Base-by-base conservation (phyloP, 2,329 filamentous ascomycete genomes). In the Gremmenia infestans region DNA sequence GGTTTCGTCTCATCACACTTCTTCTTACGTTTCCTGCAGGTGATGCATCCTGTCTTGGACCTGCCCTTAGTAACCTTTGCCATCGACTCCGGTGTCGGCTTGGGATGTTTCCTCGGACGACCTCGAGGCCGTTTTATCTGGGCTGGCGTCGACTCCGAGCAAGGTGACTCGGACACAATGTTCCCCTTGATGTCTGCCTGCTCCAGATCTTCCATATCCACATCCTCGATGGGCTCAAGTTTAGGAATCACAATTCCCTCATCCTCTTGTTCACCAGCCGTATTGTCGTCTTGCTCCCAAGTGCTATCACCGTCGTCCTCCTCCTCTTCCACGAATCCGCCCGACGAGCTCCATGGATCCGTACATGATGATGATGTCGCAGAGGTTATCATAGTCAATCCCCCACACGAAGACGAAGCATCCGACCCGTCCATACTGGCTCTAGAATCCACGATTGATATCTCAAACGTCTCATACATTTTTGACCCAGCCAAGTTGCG, bases 41-140 rank as follows among this genome's bases (percentile, higher is more conserved):
- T 87, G 52, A 86, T 81, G 61, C 82, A 87, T 2, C 85, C 85
- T 1, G 84, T 87, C 72, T 87, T 87, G 52, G 84, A 86, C 51
- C 85, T 76, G 19, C 89, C 89, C 70, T 95, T 95, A 56, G 89
- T 85, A 51, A 89, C 74, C 69, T 94, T 95, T 66, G 80, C 82
- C 50, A 83, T 73, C 17, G 77, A 73, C 15, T 76, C 67, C 37
- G 81, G 78, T 1, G 83, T 80, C 7, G 79, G 74, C 23, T 78
- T 79, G 17, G 88, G 74, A 40, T 89, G 85, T 74, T 96, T 96
- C 71, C 91, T 81, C 50, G 91, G 91, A 53, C 91, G 81, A 36
- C 91, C 91, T 67, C 91, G 82, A 64, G 86, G 86, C 66, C 87
- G 78, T 73, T 87, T 87, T n/a, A 49, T 40, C 15, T 55, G 55